Evolutionary conservation across 2,329 filamentous ascomycete genomes (phyloP).

Genomic region (Fusarium torreyae): DNA sequence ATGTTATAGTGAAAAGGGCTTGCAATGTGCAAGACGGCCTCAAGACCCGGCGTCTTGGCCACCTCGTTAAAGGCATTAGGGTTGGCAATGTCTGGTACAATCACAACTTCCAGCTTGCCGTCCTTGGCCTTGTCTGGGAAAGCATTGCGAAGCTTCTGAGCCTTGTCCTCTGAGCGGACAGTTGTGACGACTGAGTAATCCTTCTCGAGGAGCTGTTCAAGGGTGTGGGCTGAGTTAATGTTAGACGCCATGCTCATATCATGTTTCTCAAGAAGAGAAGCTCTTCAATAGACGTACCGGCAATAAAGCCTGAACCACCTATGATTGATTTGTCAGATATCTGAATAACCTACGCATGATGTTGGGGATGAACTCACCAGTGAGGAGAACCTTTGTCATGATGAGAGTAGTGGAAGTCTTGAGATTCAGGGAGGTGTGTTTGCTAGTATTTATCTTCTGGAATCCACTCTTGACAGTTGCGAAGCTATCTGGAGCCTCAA

Average conservation of each 20-base stretch:
- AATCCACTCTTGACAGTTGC: neutral
- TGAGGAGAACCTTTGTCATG: constrained; percentile 54
- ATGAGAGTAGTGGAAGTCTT: constrained; percentile 1
- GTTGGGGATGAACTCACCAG: constrained; percentile 40
- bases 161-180: constrained; percentile 69
- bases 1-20: constrained; percentile 72
- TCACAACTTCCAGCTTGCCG: constrained; percentile 64
- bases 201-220: constrained; percentile 67
- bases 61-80: constrained; percentile 81
- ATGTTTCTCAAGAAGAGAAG: no score
- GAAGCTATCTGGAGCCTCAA: neutral
- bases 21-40: constrained; percentile 73
- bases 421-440: neutral
- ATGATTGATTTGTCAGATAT: constrained; percentile 21
- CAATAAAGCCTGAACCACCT: constrained; percentile 57
- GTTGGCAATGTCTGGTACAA: constrained; percentile 84
- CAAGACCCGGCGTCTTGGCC: constrained; percentile 64
- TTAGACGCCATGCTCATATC: constrained; percentile 1
- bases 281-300: constrained; percentile 46
- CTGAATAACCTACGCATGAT: neutral
- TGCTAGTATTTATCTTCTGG: neutral
- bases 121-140: constrained; percentile 58
- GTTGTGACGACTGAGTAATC: constrained; percentile 70
- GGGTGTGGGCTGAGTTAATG: constrained; percentile 63
- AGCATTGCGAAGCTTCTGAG: constrained; percentile 64